Conservation (phyloP, 768 basidiomycete species). For the Trametopsis cervina region DNA sequence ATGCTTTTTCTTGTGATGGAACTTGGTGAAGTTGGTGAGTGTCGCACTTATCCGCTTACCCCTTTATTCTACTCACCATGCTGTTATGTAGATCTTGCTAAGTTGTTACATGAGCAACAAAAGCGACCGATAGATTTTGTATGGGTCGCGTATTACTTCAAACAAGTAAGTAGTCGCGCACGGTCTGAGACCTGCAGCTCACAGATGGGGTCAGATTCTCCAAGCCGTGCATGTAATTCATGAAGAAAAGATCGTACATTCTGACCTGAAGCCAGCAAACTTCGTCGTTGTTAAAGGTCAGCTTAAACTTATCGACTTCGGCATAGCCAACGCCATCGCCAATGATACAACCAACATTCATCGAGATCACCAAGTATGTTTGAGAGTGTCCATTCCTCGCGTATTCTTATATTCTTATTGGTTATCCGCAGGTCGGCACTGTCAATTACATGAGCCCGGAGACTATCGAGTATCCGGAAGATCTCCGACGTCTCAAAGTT, state of each 20-base stretch:
- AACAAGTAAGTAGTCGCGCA: slow-evolving; percentile 57
- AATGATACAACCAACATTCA: slow-evolving; percentile 99
- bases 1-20: slow-evolving; percentile 90
- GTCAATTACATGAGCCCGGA: slow-evolving; percentile 99
- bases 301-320: slow-evolving; percentile 97
- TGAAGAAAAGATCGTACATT: slow-evolving; percentile 97
- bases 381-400: background rate
- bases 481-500: slow-evolving; percentile 86
- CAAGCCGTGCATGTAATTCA: slow-evolving; percentile 98
- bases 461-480: slow-evolving; percentile 84
- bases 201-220: slow-evolving; percentile 65
- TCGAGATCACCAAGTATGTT: slow-evolving; percentile 80
- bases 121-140: slow-evolving; percentile 86
- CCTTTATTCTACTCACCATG: background rate
- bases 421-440: slow-evolving; percentile 70
- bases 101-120: slow-evolving; percentile 76
- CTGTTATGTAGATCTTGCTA: slow-evolving; percentile 56
- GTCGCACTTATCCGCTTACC: background rate
- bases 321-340: slow-evolving; percentile 98
- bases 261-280: slow-evolving; percentile 97
- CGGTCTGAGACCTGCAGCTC: background rate
- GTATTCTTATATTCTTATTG: background rate
- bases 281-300: slow-evolving; percentile 95
- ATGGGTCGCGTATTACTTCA: slow-evolving; percentile 94
- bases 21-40: slow-evolving; percentile 72